Conservation (phyloP, 2,329 filamentous ascomycete species). For the Colletotrichum neosansevieriae region DNA sequence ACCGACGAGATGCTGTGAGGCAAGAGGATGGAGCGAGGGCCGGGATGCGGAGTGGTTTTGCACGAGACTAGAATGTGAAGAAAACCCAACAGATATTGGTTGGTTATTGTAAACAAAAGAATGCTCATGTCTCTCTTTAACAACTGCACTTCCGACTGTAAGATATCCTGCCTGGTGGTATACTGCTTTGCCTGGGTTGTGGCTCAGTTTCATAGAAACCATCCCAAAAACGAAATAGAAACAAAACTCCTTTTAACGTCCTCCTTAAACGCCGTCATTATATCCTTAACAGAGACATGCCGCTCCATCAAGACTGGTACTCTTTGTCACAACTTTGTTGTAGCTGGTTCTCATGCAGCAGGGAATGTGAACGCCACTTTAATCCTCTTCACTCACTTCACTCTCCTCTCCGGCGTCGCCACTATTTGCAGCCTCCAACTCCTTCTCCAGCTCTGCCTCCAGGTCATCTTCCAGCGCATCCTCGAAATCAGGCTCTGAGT, state of each 20-base stretch:
- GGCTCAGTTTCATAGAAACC: background rate
- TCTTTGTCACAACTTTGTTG: background rate
- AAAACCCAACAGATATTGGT: background rate
- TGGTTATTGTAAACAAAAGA: background rate
- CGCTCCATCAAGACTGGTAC: background rate
- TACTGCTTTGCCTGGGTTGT: slow-evolving; percentile 16
- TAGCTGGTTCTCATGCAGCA: no score
- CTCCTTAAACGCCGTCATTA: slow-evolving; percentile 34
- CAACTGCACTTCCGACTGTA: background rate
- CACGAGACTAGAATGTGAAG: slow-evolving; percentile 1
- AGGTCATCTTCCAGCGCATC: slow-evolving; percentile 64
- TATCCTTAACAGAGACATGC: slow-evolving; percentile 3
- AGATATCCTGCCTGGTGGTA: slow-evolving; percentile 28
- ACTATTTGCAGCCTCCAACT: slow-evolving; percentile 55
- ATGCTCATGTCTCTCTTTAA: background rate
- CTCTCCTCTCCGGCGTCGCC: slow-evolving; percentile 68
- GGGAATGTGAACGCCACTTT: slow-evolving; percentile 24
- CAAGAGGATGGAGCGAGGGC: slow-evolving; percentile 16
- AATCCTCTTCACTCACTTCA: slow-evolving; percentile 76
- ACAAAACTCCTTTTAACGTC: slow-evolving; percentile 29
- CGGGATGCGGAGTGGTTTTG: slow-evolving; percentile 3
- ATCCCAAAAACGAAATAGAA: background rate
- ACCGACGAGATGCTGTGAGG: slow-evolving; percentile 55
- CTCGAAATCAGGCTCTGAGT: slow-evolving; percentile 48
- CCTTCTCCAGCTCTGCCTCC: slow-evolving; percentile 69